Conservation (phyloP, 176 grass and related monocot species). For the Poa annua region DNA sequence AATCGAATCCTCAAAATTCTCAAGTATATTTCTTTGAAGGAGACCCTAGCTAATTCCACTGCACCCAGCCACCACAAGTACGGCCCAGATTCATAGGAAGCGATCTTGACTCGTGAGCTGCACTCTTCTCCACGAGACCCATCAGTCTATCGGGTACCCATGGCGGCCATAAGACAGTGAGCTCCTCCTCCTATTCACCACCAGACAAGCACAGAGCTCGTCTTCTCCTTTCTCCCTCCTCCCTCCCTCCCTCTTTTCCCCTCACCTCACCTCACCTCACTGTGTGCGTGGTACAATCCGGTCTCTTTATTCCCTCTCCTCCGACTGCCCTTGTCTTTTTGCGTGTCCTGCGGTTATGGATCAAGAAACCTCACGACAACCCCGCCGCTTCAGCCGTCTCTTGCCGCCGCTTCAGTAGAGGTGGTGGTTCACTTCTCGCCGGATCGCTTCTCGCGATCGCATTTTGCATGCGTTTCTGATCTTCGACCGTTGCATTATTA, state of each 20-base stretch:
- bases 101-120: constrained; percentile 23
- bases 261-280: constrained; percentile 24
- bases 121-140: constrained; percentile 40
- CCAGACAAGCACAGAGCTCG: constrained; percentile 47
- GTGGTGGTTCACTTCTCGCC: constrained; percentile 4
- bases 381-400: constrained; percentile 25
- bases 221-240: constrained; percentile 38
- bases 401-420: constrained; percentile 32
- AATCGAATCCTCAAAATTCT: too few relatives aligned
- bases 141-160: constrained; percentile 6
- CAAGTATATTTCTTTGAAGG: not conserved
- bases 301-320: constrained; percentile 42
- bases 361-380: constrained; percentile 63
- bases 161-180: constrained; percentile 43
- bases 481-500: not conserved
- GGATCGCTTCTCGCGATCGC: constrained; percentile 53
- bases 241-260: constrained; percentile 36
- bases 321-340: constrained; percentile 45
- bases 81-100: constrained; percentile 19
- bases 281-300: constrained; percentile 44
- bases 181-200: not conserved
- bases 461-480: constrained; percentile 48
- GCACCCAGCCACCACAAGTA: not conserved
- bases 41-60: not conserved
- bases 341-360: constrained; percentile 46